These are phyloP conservation scores for Apiospora marii DNA, from an alignment of 2,329 filamentous ascomycete genomes.

Conservation along the genomic window DNA sequence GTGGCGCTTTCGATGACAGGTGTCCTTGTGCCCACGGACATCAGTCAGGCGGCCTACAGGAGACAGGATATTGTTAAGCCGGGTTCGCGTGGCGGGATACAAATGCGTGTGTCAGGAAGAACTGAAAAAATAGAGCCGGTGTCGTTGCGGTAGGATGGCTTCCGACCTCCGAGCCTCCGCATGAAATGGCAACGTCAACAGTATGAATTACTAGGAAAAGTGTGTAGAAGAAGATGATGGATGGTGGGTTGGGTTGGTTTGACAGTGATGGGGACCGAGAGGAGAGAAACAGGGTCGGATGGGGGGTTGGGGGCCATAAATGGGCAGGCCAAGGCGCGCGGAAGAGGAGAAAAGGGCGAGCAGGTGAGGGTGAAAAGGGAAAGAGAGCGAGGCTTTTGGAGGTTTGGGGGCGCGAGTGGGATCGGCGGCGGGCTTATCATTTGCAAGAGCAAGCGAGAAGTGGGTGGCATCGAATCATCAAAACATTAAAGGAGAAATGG, in stretches of 20 bases:
- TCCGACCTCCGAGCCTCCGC: not conserved
- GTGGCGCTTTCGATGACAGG: conserved; percentile 17
- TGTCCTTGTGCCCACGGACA: conserved; percentile 16
- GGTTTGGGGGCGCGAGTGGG: conserved; percentile 8
- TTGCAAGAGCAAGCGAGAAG: conserved; percentile 5
- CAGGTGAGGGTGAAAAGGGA: not conserved
- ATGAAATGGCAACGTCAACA: conserved; percentile 10
- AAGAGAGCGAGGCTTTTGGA: not conserved
- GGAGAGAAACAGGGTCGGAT: not conserved
- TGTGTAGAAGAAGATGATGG: conserved; percentile 4
- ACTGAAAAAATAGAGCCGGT: not conserved
- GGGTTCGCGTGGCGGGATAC: not conserved
- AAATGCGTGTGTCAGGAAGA: not conserved
- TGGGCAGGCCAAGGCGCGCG: not conserved
- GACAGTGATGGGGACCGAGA: conserved; percentile 2
- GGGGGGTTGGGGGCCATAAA: not conserved
- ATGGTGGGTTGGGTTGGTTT: conserved; percentile 17
- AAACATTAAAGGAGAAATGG: conserved; percentile 22
- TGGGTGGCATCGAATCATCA: conserved; percentile 24
- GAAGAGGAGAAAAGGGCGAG: not conserved
- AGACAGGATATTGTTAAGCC: not conserved
- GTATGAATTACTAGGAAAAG: not conserved
- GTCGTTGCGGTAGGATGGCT: not conserved
- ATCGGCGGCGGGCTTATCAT: conserved; percentile 19
- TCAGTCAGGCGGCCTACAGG: not conserved